phyloP scores from a whole-genome alignment of 2,329 filamentous ascomycete genomes.

The Phyllachora maydis region DNA sequence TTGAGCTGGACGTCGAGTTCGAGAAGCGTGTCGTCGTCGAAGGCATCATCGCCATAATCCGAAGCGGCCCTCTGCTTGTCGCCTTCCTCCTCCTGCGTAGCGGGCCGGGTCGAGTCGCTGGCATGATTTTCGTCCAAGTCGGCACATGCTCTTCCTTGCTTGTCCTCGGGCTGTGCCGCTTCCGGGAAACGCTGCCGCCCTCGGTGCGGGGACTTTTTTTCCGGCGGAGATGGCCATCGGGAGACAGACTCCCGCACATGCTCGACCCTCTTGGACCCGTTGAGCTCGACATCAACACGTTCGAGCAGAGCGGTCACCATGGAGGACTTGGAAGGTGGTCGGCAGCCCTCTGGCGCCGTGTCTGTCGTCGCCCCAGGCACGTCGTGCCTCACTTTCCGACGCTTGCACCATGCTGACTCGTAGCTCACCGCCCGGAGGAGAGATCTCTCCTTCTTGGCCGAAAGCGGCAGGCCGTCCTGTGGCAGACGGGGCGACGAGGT shows the following conservation, averaged over 20 bases:
- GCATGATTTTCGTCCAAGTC: conserved; percentile 1
- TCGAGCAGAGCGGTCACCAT: conserved; percentile 44
- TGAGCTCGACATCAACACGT: conserved; percentile 35
- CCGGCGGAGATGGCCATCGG: no score
- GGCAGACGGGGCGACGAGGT: conserved; percentile 53
- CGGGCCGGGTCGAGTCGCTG: not conserved
- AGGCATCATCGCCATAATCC: conserved; percentile 34
- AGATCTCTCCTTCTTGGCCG: conserved; percentile 19
- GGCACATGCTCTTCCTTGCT: no score
- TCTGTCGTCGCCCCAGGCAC: conserved; percentile 14
- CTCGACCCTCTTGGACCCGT: no score
- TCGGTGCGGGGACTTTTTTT: no score
- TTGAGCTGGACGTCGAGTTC: conserved; percentile 25
- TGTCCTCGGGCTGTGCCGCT: no score
- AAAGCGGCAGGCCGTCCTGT: conserved; percentile 19
- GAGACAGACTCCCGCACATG: no score
- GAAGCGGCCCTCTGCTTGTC: conserved; percentile 14
- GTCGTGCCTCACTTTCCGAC: conserved; percentile 34
- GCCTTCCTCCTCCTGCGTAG: not conserved
- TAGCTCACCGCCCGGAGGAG: conserved; percentile 48
- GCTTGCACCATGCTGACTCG: conserved; percentile 50
- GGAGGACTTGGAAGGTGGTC: conserved; percentile 31
- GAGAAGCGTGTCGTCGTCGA: conserved; percentile 38
- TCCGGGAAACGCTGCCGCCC: no score
- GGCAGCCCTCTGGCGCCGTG: conserved; percentile 15